These are phyloP conservation scores for Fomitopsis palustris DNA, from an alignment of 1,284 basidiomycete species.

Conservation along the genomic window DNA sequence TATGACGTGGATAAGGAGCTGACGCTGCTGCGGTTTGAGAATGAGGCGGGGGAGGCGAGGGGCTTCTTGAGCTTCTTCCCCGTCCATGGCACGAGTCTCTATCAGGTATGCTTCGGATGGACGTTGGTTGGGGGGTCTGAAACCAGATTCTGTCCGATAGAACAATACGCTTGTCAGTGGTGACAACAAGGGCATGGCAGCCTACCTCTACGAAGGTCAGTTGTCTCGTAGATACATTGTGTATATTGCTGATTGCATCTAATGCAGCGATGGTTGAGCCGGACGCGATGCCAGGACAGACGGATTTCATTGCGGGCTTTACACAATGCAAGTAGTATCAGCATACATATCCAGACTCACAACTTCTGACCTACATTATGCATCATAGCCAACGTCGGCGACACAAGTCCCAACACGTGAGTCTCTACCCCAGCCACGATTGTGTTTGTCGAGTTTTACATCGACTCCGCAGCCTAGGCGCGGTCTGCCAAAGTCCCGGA, in stretches of 20 bases:
- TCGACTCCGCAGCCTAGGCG: conserved; percentile 35
- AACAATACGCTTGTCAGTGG: conserved; percentile 76
- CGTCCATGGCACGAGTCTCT: conserved; percentile 79
- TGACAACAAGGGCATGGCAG: conserved; percentile 84
- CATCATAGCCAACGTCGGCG: conserved; percentile 66
- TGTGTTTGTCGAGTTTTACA: background rate
- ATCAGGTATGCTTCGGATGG: conserved; percentile 42
- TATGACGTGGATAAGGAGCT: conserved; percentile 73
- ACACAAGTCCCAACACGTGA: conserved; percentile 75
- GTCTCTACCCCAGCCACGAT: conserved; percentile 22
- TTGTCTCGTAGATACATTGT: conserved; percentile 5
- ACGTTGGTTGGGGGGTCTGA: background rate
- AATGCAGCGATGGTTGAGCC: conserved; percentile 58
- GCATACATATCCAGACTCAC: background rate
- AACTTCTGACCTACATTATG: background rate
- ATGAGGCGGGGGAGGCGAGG: conserved; percentile 48
- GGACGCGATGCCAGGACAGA: conserved; percentile 60
- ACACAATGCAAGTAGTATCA: conserved; percentile 49
- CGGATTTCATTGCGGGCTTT: conserved; percentile 73
- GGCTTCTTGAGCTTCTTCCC: conserved; percentile 77
- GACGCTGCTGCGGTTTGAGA: conserved; percentile 63
- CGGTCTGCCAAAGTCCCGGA: conserved; percentile 76
- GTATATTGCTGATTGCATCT: background rate
- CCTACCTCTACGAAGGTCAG: conserved; percentile 68
- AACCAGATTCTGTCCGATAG: conserved; percentile 28